These are phyloP conservation scores for Carex arenaria DNA, from an alignment of 202 grass and related monocot genomes.

Conservation along the genomic window DNA sequence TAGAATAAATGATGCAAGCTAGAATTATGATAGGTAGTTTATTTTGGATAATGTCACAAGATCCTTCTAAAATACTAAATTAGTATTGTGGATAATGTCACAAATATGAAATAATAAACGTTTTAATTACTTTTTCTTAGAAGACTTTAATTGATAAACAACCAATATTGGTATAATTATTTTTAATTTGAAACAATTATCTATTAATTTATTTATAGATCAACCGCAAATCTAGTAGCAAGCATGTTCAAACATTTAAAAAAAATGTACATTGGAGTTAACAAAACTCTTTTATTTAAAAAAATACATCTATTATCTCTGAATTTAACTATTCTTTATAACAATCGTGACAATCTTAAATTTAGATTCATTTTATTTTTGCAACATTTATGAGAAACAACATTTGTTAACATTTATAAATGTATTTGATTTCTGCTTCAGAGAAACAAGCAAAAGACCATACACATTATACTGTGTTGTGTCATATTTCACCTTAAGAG, in stretches of 20 bases:
- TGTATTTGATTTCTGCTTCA: neutral
- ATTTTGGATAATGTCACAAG: neutral
- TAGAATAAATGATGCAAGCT: neutral
- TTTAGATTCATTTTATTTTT: neutral
- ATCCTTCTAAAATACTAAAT: neutral
- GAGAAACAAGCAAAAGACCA: neutral
- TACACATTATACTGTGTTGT: neutral
- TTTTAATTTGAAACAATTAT: neutral
- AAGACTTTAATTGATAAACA: too few species aligned
- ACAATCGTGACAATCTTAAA: neutral
- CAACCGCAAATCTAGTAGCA: too few species aligned
- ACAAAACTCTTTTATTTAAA: neutral
- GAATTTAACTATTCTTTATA: too few species aligned
- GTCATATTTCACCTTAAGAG: neutral
- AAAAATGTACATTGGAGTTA: too few species aligned
- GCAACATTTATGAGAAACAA: neutral
- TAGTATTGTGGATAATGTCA: neutral
- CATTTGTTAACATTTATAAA: neutral
- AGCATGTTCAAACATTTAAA: too few species aligned
- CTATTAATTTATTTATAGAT: neutral
- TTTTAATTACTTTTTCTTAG: too few species aligned
- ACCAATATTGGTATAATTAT: neutral
- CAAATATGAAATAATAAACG: neutral
- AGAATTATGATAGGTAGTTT: neutral
- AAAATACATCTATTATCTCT: neutral